Percentiles rank a stretch among this genome's conserved stretches.
phyloP scores from a whole-genome alignment of 805 yeast species.

The Candida endomychidarum region DNA sequence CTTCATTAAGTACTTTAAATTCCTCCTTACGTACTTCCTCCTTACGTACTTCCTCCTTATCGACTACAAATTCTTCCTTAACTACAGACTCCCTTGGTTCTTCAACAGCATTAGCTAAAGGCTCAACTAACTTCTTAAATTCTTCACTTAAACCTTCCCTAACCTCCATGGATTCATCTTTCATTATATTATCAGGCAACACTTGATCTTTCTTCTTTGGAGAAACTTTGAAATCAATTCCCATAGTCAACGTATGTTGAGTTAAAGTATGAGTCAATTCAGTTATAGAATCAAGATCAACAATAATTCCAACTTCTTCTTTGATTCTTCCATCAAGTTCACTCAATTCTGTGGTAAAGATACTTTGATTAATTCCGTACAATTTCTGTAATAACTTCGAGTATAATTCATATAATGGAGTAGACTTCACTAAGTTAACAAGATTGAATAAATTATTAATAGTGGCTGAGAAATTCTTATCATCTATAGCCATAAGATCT shows the following conservation, averaged over 20 bases:
- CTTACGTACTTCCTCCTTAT: no score
- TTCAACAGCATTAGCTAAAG: no score
- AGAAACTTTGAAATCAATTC: conserved; percentile 29
- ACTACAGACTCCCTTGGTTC: background rate
- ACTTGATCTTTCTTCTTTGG: no score
- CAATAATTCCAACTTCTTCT: conserved; percentile 33
- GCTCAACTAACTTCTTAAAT: conserved; percentile 36
- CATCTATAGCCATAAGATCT: conserved; percentile 34
- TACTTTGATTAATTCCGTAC: conserved; percentile 26
- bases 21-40: no score
- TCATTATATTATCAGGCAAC: no score
- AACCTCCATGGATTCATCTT: background rate
- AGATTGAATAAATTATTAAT: conserved; percentile 29
- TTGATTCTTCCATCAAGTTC: conserved; percentile 21
- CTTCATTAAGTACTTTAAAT: background rate
- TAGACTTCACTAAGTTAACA: conserved; percentile 32
- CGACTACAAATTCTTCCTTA: background rate
- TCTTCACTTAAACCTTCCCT: conserved; percentile 7
- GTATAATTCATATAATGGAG: conserved; percentile 25
- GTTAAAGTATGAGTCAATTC: conserved; percentile 13
- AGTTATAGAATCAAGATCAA: conserved; percentile 29
- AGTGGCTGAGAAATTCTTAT: conserved; percentile 27
- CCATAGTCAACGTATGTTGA: conserved; percentile 15
- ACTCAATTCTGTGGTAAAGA: conserved; percentile 28
- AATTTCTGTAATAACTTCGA: conserved; percentile 26